Evolutionary conservation across 75 land plant genomes (phyloP).

Genomic region (Ceratopteris richardii): DNA sequence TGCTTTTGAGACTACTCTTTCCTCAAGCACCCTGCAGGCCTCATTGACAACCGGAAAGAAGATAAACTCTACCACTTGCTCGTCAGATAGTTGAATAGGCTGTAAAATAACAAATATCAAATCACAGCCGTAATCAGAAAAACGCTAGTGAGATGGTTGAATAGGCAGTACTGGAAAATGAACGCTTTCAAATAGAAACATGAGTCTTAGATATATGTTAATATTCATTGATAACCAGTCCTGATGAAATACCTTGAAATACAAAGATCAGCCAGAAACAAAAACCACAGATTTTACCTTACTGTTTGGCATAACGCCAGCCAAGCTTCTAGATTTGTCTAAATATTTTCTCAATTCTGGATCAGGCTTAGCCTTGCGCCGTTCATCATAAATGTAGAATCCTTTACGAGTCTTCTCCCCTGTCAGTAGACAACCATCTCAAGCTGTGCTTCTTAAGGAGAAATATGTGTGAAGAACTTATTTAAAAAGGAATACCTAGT

Average conservation of each 20-base stretch:
- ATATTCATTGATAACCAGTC: too few relatives aligned
- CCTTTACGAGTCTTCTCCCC: constrained; percentile 40
- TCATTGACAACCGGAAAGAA: constrained; percentile 33
- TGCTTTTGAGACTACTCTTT: too few relatives aligned
- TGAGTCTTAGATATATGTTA: too few relatives aligned
- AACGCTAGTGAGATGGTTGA: too few relatives aligned
- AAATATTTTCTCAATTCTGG: constrained; percentile 38
- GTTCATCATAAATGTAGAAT: constrained; percentile 30
- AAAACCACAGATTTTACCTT: constrained; percentile 20
- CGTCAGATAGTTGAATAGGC: constrained; percentile 14
- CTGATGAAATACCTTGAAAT: background rate
- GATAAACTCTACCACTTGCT: constrained; percentile 32
- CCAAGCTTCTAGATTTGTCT: constrained; percentile 23
- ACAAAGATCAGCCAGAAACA: background rate
- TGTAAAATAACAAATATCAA: too few relatives aligned
- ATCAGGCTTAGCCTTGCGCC: constrained; percentile 31
- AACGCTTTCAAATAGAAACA: too few relatives aligned
- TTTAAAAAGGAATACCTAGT: constrained; percentile 39
- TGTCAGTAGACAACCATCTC: constrained; percentile 4
- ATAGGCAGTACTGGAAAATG: too few relatives aligned
- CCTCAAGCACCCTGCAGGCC: too few relatives aligned
- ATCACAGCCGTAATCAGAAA: too few relatives aligned
- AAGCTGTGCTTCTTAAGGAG: constrained; percentile 54
- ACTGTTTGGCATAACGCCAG: constrained; percentile 20
- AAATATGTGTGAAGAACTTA: constrained; percentile 50